phyloP scores from a whole-genome alignment of 2,329 filamentous ascomycete genomes.

The Lasiodiplodia hormozganensis region DNA sequence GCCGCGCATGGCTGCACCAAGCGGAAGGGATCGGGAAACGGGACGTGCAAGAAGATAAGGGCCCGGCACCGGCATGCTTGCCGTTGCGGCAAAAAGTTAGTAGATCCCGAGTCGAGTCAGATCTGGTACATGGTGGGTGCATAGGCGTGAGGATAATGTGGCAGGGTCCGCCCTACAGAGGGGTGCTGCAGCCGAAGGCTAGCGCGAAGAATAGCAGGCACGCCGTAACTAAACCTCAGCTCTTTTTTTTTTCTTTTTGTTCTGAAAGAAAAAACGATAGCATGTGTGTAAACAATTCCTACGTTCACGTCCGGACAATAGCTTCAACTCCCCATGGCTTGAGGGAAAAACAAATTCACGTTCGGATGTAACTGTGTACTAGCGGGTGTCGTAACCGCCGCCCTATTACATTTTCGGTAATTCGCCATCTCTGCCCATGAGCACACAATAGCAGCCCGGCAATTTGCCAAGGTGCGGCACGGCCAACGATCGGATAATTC shows the following conservation, averaged over 20 bases:
- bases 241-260: too few relatives aligned
- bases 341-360: background rate
- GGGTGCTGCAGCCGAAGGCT: too few relatives aligned
- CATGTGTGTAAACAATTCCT: too few relatives aligned
- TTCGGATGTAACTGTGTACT: too few relatives aligned
- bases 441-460: slow-evolving; percentile 18
- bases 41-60: slow-evolving; percentile 5
- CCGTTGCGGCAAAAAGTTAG: background rate
- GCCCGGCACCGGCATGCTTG: background rate
- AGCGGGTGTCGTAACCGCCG: background rate
- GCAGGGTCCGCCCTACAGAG: background rate
- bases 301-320: too few relatives aligned
- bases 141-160: background rate
- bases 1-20: background rate
- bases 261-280: too few relatives aligned
- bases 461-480: slow-evolving; percentile 6
- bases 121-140: background rate
- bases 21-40: background rate
- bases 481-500: background rate
- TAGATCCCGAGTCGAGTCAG: slow-evolving; percentile 10
- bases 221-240: too few relatives aligned
- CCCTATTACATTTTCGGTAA: slow-evolving; percentile 18
- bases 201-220: too few relatives aligned
- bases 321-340: too few relatives aligned
- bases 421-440: slow-evolving; percentile 13